phyloP scores from a whole-genome alignment of 345 rosid species.

The Lepidium africanum region DNA sequence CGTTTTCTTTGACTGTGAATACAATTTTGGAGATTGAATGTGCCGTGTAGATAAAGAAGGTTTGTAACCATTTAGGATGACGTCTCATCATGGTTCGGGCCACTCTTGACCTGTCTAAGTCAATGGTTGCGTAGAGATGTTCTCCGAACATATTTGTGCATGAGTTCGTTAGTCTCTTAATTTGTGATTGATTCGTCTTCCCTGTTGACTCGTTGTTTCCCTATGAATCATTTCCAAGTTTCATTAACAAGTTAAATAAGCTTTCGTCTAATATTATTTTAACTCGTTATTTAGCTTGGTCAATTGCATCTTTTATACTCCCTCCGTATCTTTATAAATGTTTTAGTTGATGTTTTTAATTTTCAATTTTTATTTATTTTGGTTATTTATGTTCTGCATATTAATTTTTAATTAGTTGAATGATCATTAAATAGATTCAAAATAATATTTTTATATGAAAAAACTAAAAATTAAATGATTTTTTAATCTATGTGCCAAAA shows the following conservation, averaged over 20 bases:
- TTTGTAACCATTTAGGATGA: constrained; percentile 43
- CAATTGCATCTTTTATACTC: background rate
- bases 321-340: no score
- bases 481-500: no score
- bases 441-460: no score
- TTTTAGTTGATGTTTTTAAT: no score
- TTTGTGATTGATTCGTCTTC: constrained; percentile 25
- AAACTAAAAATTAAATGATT: no score
- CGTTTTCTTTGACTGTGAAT: constrained; percentile 53
- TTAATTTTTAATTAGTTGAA: no score
- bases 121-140: constrained; percentile 55
- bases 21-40: constrained; percentile 46
- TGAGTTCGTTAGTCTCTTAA: constrained; percentile 33
- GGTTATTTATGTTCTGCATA: no score
- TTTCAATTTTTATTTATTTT: no score
- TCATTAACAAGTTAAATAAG: background rate
- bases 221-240: background rate
- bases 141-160: constrained; percentile 39
- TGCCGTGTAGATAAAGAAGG: constrained; percentile 56
- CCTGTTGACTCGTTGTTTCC: constrained; percentile 23
- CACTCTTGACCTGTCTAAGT: constrained; percentile 66
- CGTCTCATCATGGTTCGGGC: constrained; percentile 48
- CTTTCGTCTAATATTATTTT: background rate
- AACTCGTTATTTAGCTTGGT: background rate
- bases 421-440: no score